These are phyloP conservation scores for Tolypocladium ophioglossoides DNA, from an alignment of 2,329 filamentous ascomycete genomes.

Conservation along the genomic window DNA sequence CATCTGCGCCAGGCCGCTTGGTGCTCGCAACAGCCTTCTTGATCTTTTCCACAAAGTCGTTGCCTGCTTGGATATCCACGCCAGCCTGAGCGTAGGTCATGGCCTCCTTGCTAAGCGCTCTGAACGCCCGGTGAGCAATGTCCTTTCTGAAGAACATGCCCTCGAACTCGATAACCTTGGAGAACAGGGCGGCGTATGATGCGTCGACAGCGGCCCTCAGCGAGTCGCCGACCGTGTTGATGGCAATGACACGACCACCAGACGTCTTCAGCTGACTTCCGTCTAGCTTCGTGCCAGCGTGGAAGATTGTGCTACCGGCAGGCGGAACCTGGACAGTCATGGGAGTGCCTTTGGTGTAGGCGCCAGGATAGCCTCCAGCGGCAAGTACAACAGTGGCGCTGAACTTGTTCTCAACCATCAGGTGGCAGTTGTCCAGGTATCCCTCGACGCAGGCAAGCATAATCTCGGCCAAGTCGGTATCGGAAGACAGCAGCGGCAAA, in stretches of 20 bases:
- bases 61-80: conserved; percentile 89
- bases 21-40: conserved; percentile 84
- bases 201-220: conserved; percentile 75
- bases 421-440: conserved; percentile 56
- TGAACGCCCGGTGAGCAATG: conserved; percentile 71
- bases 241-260: conserved; percentile 86
- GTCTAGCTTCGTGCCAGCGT: conserved; percentile 71
- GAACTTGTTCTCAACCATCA: conserved; percentile 59
- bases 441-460: conserved; percentile 78
- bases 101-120: conserved; percentile 32
- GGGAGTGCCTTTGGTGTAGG: conserved; percentile 68
- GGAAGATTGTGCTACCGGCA: conserved; percentile 63
- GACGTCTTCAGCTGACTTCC: conserved; percentile 58
- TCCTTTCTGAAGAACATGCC: conserved; percentile 89
- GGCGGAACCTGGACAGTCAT: conserved; percentile 39
- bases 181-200: conserved; percentile 75
- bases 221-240: conserved; percentile 63
- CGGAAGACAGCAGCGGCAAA: conserved; percentile 62
- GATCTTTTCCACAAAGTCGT: conserved; percentile 85
- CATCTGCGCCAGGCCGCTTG: conserved; percentile 75
- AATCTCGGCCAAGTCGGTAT: conserved; percentile 78
- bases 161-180: conserved; percentile 61
- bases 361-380: conserved; percentile 79
- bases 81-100: conserved; percentile 91
- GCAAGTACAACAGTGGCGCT: conserved; percentile 92